These are phyloP conservation scores for Pseudoneurospora amorphoporcata DNA, from an alignment of 495 filamentous ascomycete genomes.

Conservation along the genomic window DNA sequence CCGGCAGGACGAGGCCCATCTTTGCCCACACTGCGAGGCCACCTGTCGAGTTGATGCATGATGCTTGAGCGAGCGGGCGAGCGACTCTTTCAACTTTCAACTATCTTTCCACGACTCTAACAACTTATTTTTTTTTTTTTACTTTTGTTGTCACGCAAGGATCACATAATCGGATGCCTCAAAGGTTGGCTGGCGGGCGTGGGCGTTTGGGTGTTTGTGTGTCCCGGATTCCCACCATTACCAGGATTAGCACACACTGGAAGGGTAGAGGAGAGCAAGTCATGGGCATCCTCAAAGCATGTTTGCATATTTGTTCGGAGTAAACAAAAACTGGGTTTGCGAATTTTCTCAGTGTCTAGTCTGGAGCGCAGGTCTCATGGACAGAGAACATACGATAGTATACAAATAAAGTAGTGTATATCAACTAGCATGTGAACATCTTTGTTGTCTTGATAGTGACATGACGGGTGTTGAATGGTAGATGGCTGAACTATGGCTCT, in stretches of 20 bases:
- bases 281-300: not conserved
- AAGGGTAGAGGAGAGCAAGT: not conserved
- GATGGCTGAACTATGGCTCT: not conserved
- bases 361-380: not conserved
- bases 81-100: not conserved
- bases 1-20: slow-evolving; percentile 39
- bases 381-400: not conserved
- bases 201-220: not conserved
- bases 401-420: not conserved
- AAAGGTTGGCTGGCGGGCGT: not conserved
- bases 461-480: not conserved
- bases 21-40: slow-evolving; percentile 71
- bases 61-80: slow-evolving; percentile 10
- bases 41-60: slow-evolving; percentile 81
- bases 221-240: not conserved
- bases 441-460: not conserved
- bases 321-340: not conserved
- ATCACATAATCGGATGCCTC: not conserved
- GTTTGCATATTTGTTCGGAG: not conserved
- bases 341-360: not conserved
- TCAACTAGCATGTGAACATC: not conserved
- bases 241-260: not conserved
- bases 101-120: not conserved
- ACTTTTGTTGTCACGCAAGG: not conserved
- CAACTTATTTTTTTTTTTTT: not conserved